phyloP scores from a whole-genome alignment of 768 basidiomycete species.

The Termitomyces sp. region DNA sequence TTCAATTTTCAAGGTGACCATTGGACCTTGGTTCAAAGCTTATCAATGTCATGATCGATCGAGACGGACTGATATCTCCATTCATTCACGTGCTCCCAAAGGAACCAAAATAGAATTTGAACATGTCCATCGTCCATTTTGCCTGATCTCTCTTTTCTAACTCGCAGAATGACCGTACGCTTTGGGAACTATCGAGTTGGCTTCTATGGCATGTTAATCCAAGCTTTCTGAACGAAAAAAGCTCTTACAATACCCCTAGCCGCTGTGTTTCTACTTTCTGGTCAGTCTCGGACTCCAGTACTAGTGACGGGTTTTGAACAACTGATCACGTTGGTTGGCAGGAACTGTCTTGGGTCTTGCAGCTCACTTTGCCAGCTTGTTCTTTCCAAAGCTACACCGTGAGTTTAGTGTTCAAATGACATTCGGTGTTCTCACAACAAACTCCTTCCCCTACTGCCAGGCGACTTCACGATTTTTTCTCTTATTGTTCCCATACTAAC shows the following conservation, averaged over 20 bases:
- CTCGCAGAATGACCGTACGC: constrained; percentile 51
- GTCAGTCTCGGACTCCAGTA: constrained; percentile 21
- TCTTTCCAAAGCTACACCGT: constrained; percentile 67
- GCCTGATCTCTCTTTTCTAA: not conserved
- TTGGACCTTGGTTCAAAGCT: too few relatives aligned
- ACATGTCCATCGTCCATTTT: too few relatives aligned
- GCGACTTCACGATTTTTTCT: constrained; percentile 68
- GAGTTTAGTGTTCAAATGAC: constrained; percentile 18
- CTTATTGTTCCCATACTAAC: constrained; percentile 64
- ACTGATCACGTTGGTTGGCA: constrained; percentile 15
- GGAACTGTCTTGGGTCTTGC: constrained; percentile 64
- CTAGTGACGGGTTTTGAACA: not conserved
- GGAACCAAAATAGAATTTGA: not conserved
- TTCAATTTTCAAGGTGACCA: too few relatives aligned
- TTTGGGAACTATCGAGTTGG: constrained; percentile 53
- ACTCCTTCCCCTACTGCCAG: constrained; percentile 36
- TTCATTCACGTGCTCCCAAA: not conserved
- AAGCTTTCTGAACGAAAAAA: not conserved
- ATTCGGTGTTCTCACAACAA: too few relatives aligned
- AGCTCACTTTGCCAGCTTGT: constrained; percentile 62
- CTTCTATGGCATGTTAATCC: constrained; percentile 42
- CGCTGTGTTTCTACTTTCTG: constrained; percentile 41
- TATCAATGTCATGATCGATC: not conserved
- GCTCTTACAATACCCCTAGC: constrained; percentile 25
- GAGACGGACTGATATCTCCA: not conserved